Conservation (phyloP, 805 yeast species). For the Torulaspora delbrueckii region DNA sequence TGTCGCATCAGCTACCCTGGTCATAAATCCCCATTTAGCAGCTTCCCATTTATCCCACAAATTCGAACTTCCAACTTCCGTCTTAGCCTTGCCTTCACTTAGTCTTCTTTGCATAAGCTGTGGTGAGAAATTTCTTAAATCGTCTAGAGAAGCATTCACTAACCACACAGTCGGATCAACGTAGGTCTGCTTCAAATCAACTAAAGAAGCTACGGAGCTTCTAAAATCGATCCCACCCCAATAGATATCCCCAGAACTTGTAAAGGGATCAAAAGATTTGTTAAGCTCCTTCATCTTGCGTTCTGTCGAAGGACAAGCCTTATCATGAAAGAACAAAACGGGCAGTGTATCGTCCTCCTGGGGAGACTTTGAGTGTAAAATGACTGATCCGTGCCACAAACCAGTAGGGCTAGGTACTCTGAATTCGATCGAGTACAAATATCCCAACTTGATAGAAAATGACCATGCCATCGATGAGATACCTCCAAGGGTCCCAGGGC, state of each 20-base stretch:
- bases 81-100: background rate
- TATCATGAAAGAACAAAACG: slow-evolving; percentile 87
- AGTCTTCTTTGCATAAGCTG: slow-evolving; percentile 4
- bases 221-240: slow-evolving; percentile 93
- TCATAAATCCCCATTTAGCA: slow-evolving; percentile 84
- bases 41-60: slow-evolving; percentile 29
- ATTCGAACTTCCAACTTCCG: slow-evolving; percentile 2
- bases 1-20: slow-evolving; percentile 76
- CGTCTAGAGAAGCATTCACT: slow-evolving; percentile 66
- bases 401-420: slow-evolving; percentile 74
- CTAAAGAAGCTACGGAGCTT: slow-evolving; percentile 46
- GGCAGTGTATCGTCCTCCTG: slow-evolving; percentile 59
- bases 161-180: slow-evolving; percentile 68
- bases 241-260: slow-evolving; percentile 48
- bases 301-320: slow-evolving; percentile 71
- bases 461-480: slow-evolving; percentile 48
- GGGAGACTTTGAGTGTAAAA: slow-evolving; percentile 54
- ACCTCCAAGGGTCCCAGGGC: slow-evolving; percentile 7
- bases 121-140: slow-evolving; percentile 37
- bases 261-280: slow-evolving; percentile 71
- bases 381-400: slow-evolving; percentile 88
- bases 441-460: slow-evolving; percentile 54
- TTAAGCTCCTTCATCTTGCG: slow-evolving; percentile 54
- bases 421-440: slow-evolving; percentile 72
- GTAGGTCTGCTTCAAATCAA: slow-evolving; percentile 62